Evolutionary conservation across 2,329 filamentous ascomycete species (phyloP).

Genomic region (Dactylellina drechsleri): DNA sequence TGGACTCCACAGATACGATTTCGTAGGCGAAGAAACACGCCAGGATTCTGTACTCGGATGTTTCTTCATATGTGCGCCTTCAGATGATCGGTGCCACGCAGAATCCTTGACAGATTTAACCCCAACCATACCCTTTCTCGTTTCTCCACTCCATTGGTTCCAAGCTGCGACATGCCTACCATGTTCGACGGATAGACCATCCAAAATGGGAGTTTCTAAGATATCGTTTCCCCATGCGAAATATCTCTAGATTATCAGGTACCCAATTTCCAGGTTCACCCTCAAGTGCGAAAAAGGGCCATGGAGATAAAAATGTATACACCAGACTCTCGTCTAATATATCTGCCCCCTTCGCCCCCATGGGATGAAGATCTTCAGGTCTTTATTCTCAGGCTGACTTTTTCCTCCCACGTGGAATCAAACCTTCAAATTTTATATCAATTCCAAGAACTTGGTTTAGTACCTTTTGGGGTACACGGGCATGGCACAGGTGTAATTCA

Average conservation of each 20-base stretch:
- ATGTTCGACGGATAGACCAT: constrained; percentile 52
- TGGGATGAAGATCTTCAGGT: constrained; percentile 14
- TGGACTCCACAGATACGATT: constrained; percentile 11
- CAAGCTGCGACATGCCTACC: constrained; percentile 50
- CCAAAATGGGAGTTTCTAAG: constrained; percentile 35
- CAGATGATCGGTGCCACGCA: constrained; percentile 12
- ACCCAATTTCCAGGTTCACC: constrained; percentile 18
- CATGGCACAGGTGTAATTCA: background rate
- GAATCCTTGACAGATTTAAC: constrained; percentile 19
- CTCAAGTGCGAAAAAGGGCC: constrained; percentile 8
- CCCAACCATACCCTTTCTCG: constrained; percentile 24
- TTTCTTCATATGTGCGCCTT: constrained; percentile 6
- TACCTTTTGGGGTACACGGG: no score
- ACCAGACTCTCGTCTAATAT: constrained; percentile 31
- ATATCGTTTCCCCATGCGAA: constrained; percentile 27
- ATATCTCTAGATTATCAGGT: constrained; percentile 31
- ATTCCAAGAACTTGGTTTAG: no score
- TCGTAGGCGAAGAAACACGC: constrained; percentile 6
- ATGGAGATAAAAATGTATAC: constrained; percentile 15
- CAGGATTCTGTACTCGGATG: background rate
- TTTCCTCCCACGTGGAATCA: background rate
- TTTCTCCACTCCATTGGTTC: constrained; percentile 45
- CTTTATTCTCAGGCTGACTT: constrained; percentile 4
- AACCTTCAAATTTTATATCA: background rate
- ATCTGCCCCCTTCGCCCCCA: constrained; percentile 27